Base-by-base conservation (phyloP, 768 basidiomycete species). In the Postia placenta region DNA sequence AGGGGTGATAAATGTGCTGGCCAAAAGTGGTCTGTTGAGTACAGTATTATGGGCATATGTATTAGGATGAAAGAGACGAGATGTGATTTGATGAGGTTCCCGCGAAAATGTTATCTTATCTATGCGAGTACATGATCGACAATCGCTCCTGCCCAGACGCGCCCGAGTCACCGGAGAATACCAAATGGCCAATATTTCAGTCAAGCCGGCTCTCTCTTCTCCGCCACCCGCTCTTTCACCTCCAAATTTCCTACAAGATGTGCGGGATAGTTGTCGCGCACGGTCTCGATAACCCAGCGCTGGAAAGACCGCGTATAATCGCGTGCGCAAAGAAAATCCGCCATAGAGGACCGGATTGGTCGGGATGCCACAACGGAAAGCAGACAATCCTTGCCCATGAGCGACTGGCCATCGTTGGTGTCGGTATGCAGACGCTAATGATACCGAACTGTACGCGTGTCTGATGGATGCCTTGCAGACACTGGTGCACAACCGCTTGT, bases 291-390 rank as follows among this genome's bases (percentile, higher is more conserved):
- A 85, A 83, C 48, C 84, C 92, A 28, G 62, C 75, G 30, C 67
- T 69, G 20, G 85, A 85, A 57, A 77, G 94, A 54, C 73, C 84
- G 39, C 80, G 74, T 48, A 86, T 83, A 60, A 83, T 97, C 49
- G 85, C 90, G 3, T 77, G 89, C 59, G 92, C 92, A 11, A 96
- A 92, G 70, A 83, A 81, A 54, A 83, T 91, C 52, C 80, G 95
- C 45, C 94, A 96, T 64, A 84, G 94, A 54, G 96, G 96, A 12
- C 96, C 96, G 11, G 96, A 99, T 69, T 99, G 96, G 96, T 93
- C 92, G 12, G 96, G 96, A 24, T 95, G 91, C 69, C 86, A 82
- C 67, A 87, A 93, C 54, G 89, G 88, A 39, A 81, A 83, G 65
- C 76, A 85, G 45, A 75, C 79, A 36, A 79, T 96, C 50, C 80